Evolutionary conservation across 176 grass and related monocot species (phyloP), one percentile per base, ranked within the genome.

Genomic region (Melocanna baccifera): DNA sequence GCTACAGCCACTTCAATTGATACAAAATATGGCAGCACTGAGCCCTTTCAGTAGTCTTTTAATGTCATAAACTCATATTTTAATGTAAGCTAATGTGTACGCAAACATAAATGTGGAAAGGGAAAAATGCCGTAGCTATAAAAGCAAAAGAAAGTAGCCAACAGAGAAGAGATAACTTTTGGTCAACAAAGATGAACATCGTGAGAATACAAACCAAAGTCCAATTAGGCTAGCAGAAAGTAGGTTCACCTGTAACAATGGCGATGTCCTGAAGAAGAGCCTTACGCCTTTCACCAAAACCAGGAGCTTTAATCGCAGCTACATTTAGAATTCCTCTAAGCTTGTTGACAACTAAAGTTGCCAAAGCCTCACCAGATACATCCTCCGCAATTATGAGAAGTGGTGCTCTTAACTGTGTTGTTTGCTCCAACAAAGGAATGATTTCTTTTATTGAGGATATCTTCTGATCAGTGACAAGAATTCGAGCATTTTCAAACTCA

Each of bases 401-500:
- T 11, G 95, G 95, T 71, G 88, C 88, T 87, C 92, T 92, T 79
- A 97, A 25, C 81, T 97, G 92, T 4, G 92, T 92, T 18, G 92
- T 94, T 69, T 97, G 91, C 67, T 97, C 95, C 81, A 97, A 84
- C 37, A 97, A 70, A 79, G 95, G 95, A 81, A 94, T 62, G 51
- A 97, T 94, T 22, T 97, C 92, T 73, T 94, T 97, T 72, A 97
- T 97, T 12, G 92, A 91, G 22, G 95, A 94, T 50, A 94, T 97
- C 84, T 97, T 97, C 69, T 97, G 95, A 82, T 97, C 95, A 39
- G 95, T 97, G 67, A 97, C 84, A 25, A 97, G 95, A 79, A 97
- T 72, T n/a, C 88, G 77, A 41, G 90, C 90, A 70, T 97, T 91
- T 90, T 97, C 95, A 86, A 97, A 97, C 84, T 97, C 95, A 32